Evolutionary conservation across 2,329 filamentous ascomycete species (phyloP).

Genomic region (Hymenoscyphus repandus): DNA sequence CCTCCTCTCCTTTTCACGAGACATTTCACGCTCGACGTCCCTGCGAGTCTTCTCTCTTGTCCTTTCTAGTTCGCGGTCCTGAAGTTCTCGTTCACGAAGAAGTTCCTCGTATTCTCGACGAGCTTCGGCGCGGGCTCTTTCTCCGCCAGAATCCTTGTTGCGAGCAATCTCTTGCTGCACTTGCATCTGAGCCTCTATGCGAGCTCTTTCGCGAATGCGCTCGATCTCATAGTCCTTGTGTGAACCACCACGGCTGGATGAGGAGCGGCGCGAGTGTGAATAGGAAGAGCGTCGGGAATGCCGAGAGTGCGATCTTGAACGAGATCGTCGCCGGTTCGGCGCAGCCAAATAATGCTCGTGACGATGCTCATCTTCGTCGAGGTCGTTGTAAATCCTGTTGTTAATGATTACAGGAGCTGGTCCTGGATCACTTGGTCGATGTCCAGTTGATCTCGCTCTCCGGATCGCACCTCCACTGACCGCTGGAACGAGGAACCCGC

Average conservation of each 20-base stretch:
- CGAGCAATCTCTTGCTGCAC: not conserved
- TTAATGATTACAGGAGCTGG: conserved; percentile 50
- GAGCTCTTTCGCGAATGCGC: conserved; percentile 21
- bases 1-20: conserved; percentile 1
- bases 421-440: conserved; percentile 20
- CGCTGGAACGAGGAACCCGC: conserved; percentile 12
- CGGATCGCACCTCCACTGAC: conserved; percentile 15
- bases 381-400: conserved; percentile 47
- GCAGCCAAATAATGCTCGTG: conserved; percentile 34
- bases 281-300: not conserved
- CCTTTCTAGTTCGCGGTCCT: conserved; percentile 3
- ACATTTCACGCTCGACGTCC: conserved; percentile 26
- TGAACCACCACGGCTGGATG: conserved; percentile 9
- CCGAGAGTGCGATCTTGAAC: conserved; percentile 3
- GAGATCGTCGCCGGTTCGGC: conserved; percentile 14
- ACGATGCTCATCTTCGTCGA: conserved; percentile 23
- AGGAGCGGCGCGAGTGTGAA: conserved; percentile 8
- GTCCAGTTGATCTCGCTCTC: conserved; percentile 8
- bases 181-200: conserved; percentile 1
- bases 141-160: not conserved
- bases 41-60: conserved; percentile 1
- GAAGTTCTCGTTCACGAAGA: not conserved
- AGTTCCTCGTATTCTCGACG: conserved; percentile 12
- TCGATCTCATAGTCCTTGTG: conserved; percentile 40
- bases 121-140: not conserved